Conservation (phyloP, 1,139 yeast genomes). For the Saccharomycopsis phalli region DNA sequence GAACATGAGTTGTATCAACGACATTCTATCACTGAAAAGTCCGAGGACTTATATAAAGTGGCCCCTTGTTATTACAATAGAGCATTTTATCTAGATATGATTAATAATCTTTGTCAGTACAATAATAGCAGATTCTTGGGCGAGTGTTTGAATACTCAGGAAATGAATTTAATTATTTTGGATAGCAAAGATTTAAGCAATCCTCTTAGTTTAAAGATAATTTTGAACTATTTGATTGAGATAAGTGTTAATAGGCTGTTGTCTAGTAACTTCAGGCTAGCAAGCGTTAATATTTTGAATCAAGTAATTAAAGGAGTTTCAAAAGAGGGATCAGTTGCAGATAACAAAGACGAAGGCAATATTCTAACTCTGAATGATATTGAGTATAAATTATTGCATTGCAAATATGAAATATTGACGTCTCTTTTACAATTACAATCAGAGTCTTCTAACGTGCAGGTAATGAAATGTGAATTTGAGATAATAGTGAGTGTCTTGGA, state of each 20-base stretch:
- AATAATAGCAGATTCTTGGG: slow-evolving; percentile 44
- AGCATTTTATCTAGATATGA: slow-evolving; percentile 29
- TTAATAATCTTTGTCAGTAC: slow-evolving; percentile 39
- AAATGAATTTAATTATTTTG: not conserved
- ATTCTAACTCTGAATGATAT: slow-evolving; percentile 11
- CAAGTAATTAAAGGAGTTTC: slow-evolving; percentile 40
- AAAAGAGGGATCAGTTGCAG: slow-evolving; percentile 17
- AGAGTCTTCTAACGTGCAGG: slow-evolving; percentile 23
- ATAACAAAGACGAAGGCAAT: not conserved
- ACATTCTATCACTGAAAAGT: no score
- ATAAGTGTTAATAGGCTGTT: slow-evolving; percentile 33
- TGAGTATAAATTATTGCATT: slow-evolving; percentile 22
- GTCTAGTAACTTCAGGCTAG: slow-evolving; percentile 37
- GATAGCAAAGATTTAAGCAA: slow-evolving; percentile 1
- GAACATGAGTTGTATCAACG: no score
- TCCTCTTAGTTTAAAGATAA: slow-evolving; percentile 16
- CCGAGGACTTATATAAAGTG: no score
- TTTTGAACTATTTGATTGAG: slow-evolving; percentile 35
- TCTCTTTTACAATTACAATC: slow-evolving; percentile 4
- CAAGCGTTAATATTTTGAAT: slow-evolving; percentile 42
- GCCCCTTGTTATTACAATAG: slow-evolving; percentile 29
- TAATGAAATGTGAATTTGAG: slow-evolving; percentile 51
- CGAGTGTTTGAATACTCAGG: slow-evolving; percentile 15
- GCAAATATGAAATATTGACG: slow-evolving; percentile 20
- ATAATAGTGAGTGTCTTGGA: slow-evolving; percentile 54